Conservation (phyloP, 176 grass and related monocot species). For the Oryza brachyantha region DNA sequence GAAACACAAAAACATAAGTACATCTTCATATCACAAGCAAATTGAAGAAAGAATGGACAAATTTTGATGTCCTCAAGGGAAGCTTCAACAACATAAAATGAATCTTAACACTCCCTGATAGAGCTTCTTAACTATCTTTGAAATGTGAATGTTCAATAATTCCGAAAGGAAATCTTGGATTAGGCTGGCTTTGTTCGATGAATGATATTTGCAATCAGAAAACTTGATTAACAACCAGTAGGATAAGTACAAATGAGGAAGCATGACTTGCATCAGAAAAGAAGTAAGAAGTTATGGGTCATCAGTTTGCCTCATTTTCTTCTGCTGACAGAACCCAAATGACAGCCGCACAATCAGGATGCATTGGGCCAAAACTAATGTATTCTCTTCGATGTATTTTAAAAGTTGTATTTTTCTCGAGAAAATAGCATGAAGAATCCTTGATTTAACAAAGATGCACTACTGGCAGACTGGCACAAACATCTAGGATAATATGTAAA, state of each 20-base stretch:
- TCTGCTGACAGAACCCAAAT: constrained; percentile 21
- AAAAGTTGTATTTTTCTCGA: neutral
- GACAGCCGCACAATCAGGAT: constrained; percentile 1
- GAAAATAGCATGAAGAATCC: neutral
- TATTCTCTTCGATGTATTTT: neutral
- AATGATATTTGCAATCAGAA: neutral
- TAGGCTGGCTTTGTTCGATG: neutral
- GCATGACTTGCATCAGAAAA: constrained; percentile 3
- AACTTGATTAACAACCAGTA: constrained; percentile 21
- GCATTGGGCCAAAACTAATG: constrained; percentile 8
- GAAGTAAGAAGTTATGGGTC: neutral
- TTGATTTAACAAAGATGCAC: constrained; percentile 17
- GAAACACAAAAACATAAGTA: constrained; percentile 12
- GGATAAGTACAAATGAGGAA: neutral
- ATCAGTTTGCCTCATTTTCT: constrained; percentile 1
- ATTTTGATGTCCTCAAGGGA: neutral
- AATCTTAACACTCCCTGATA: neutral
- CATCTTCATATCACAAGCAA: constrained; percentile 12
- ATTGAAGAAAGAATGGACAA: constrained; percentile 24
- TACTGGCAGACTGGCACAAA: neutral
- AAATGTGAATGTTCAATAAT: constrained; percentile 6
- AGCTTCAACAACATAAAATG: constrained; percentile 9
- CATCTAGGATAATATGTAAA: neutral
- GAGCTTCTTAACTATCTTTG: constrained; percentile 9
- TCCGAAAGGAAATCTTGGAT: constrained; percentile 20